phyloP scores from a whole-genome alignment of 257 asterid genomes.

The Solanum ossicruentum region DNA sequence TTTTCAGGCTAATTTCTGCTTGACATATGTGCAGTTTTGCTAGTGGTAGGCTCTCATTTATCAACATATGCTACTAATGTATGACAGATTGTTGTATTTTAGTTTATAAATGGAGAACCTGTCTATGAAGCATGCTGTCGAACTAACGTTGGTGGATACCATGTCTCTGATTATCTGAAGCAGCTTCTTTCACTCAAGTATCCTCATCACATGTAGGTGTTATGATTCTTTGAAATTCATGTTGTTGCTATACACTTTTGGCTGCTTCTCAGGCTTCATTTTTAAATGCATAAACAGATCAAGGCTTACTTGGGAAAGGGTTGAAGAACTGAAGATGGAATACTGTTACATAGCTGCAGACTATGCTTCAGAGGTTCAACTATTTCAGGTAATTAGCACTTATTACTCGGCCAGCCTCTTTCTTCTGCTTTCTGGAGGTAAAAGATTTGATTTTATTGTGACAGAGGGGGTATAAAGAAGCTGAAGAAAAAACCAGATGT shows the following conservation, averaged over 20 bases:
- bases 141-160: constrained; percentile 94
- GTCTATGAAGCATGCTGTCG: constrained; percentile 89
- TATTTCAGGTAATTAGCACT: constrained; percentile 57
- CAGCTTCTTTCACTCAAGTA: constrained; percentile 96
- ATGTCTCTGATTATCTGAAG: constrained; percentile 84
- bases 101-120: constrained; percentile 94
- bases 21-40: background rate
- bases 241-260: background rate
- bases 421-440: background rate
- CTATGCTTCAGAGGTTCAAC: constrained; percentile 60
- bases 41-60: background rate
- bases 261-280: constrained; percentile 3
- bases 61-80: background rate
- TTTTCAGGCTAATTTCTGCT: background rate
- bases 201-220: constrained; percentile 90
- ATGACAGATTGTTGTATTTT: constrained; percentile 1
- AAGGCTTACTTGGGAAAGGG: constrained; percentile 92
- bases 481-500: constrained; percentile 69
- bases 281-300: constrained; percentile 39
- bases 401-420: background rate
- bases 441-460: background rate
- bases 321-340: constrained; percentile 97
- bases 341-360: constrained; percentile 79
- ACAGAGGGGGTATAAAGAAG: constrained; percentile 75
- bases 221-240: background rate